Conservation (phyloP, 2,329 filamentous ascomycete species). For the Colletotrichum limetticola region DNA sequence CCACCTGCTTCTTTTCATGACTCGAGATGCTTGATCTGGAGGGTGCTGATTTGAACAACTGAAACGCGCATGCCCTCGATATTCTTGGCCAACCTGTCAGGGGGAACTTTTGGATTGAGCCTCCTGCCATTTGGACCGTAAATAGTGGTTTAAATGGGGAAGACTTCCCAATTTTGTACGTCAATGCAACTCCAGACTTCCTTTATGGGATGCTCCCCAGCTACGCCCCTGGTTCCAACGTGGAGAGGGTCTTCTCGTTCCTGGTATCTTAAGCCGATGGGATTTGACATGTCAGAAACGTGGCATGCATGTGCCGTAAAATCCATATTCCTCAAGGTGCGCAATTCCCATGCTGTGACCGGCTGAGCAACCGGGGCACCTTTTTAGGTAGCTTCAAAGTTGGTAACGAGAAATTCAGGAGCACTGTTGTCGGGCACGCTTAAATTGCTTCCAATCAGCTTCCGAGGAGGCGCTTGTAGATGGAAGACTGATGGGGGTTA, state of each 20-base stretch:
- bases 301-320: neutral
- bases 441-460: too few species aligned
- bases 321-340: neutral
- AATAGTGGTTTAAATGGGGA: conserved; percentile 12
- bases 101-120: neutral
- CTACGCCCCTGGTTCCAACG: neutral
- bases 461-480: too few species aligned
- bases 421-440: too few species aligned
- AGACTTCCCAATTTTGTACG: conserved; percentile 2
- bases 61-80: conserved; percentile 19
- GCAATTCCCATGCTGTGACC: neutral
- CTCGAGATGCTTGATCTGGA: neutral
- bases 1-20: neutral
- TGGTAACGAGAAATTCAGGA: neutral
- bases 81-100: conserved; percentile 15
- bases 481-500: too few species aligned
- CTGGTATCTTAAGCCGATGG: neutral
- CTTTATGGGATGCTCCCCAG: neutral
- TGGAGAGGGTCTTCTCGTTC: neutral
- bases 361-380: neutral
- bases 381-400: neutral
- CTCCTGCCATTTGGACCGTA: neutral
- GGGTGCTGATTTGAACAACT: neutral
- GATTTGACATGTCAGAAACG: conserved; percentile 3
- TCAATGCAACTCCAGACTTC: conserved; percentile 3